Evolutionary conservation across 2,329 filamentous ascomycete genomes (phyloP), one percentile per base, ranked within the genome.

Genomic region (Tolypocladium tropicale): DNA sequence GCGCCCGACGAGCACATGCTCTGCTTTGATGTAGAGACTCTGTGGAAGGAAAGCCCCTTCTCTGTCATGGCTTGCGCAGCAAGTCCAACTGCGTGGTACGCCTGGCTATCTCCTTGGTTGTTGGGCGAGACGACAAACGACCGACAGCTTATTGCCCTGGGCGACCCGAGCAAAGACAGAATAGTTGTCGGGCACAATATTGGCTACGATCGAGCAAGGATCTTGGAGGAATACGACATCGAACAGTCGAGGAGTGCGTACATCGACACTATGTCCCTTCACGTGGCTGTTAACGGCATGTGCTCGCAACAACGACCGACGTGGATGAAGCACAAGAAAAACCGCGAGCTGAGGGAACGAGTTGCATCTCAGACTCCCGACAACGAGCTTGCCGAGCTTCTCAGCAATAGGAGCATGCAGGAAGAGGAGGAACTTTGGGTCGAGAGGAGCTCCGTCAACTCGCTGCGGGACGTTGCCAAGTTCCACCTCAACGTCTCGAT

Each of bases 261-360:
- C 68, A 73, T 99, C 53, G 94, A 99, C 69, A 99, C 94, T 33
- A 99, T 99, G 94, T 97, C 93, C 2, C 76, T 99, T 23, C 94
- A 99, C 68, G 93, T 96, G 9, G 95, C 95, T 2, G 93, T 96
- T 28, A 99, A 99, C 68, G 94, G 94, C 59, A 99, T 99, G 94
- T 99, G 94, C 72, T 97, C 94, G 25, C 86, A 89, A 61, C 94
- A 99, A 70, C 83, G 94, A 53, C 94, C 95, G 10, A 96, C 90
- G 0, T 99, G 94, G 94, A 91, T 96, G 86, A 95, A 90, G 70
- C 90, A 96, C 70, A 89, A 90, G 68, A 99, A 99, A 74, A 90
- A 87, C 61, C 81, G 87, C 57, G 93, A 97, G 66, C 66, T 93
- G 50, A 79, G 90, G 53, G 92, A 96, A 59, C 88, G 86, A 65